Evolutionary conservation across 1,139 yeast species (phyloP).

Genomic region (Kurtzmaniella quercitrusa): DNA sequence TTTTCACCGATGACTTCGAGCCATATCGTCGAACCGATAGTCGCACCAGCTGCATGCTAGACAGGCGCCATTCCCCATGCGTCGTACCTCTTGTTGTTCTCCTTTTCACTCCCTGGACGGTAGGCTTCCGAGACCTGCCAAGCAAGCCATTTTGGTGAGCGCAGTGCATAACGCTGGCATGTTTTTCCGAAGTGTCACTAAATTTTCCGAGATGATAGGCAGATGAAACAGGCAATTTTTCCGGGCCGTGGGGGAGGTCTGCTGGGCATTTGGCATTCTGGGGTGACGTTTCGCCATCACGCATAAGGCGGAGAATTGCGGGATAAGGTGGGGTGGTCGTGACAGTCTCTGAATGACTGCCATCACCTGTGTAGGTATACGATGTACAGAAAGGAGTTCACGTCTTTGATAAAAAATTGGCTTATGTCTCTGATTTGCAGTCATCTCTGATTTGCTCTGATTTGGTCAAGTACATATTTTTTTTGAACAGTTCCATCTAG

Average conservation of each 20-base stretch:
- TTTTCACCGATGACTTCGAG: too few species aligned
- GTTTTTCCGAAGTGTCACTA: neutral
- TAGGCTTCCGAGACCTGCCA: neutral
- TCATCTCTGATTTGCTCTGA: too few species aligned
- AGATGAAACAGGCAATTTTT: neutral
- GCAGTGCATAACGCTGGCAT: too few species aligned
- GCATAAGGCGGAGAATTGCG: neutral
- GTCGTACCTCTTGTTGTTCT: neutral
- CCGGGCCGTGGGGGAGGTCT: conserved; percentile 1
- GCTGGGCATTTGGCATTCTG: neutral
- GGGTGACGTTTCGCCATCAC: neutral
- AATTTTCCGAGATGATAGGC: neutral
- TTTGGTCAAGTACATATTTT: neutral
- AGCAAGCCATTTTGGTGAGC: too few species aligned
- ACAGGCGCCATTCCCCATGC: neutral
- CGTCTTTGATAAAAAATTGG: too few species aligned
- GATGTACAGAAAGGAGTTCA: too few species aligned
- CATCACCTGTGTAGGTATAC: too few species aligned
- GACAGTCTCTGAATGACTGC: neutral
- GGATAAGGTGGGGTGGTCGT: neutral
- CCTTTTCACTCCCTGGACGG: neutral
- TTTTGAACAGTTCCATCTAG: too few species aligned
- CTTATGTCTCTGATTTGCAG: neutral
- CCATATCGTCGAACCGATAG: too few species aligned
- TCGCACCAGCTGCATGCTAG: too few species aligned